Evolutionary conservation across 805 yeast genomes (phyloP), one percentile per base, ranked within the genome.

Genomic region (Saccharomycopsis fibuligera): DNA sequence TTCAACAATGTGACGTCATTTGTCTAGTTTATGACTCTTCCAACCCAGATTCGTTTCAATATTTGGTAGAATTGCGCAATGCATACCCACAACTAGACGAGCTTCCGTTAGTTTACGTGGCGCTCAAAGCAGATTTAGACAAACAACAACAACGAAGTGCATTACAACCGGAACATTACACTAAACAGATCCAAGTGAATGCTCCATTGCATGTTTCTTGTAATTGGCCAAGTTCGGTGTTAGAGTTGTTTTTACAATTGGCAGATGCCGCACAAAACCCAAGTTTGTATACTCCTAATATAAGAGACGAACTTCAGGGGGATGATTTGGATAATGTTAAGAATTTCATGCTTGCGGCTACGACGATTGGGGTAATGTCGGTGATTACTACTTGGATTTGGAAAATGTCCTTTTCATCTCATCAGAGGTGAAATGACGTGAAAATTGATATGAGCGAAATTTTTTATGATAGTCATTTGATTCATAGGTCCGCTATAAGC

Each of bases 1-100:
- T 91, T 8, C 86, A 84, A 47, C 84, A 83, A 45, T 93, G 98
- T 65, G 99, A 93, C 62, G 96, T 89, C 2, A 62, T 93, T 1
- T 93, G 98, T 63, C 74, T 86, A 59, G 75, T 89, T 0, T 93
- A 93, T 64, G 99, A 93, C 62, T 88, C 97, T 0, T 83, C 96
- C 0, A 97, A 93, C 60, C 97, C 99, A 0, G 95, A 91, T 48
- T 86, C 96, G 38, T 93, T 93, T 63, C 86, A 89, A 47, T 80
- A 86, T 60, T 67, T 90, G 45, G 83, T 85, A 24, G 84, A 84
- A 17, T 62, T 90, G n/a, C 68, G 89, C 12, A 68, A 73, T 27
- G 73, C 69, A 54, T 79, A 83, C 58, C 76, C 80, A 1, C 67
- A 70, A 29, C 65, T 83, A 17, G 76, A 82, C 56, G 72, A 73